These are phyloP conservation scores for Pyrenopolyporus hunteri DNA, from an alignment of 495 filamentous ascomycete species.

Conservation along the genomic window DNA sequence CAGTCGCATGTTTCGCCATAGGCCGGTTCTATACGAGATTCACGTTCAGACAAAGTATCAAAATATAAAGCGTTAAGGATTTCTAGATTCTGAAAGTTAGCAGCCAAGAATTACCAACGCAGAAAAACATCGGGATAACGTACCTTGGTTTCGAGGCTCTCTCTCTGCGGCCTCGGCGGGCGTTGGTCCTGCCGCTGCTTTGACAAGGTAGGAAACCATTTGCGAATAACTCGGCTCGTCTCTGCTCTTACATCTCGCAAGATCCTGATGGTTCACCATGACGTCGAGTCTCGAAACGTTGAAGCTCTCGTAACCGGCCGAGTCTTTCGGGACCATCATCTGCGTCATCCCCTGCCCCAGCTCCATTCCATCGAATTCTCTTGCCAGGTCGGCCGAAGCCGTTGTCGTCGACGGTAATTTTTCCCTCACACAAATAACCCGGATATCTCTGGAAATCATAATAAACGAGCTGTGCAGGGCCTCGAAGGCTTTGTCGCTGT, in stretches of 20 bases:
- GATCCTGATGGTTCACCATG: conserved; percentile 33
- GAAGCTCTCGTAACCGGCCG: conserved; percentile 37
- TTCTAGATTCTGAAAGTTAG: conserved; percentile 28
- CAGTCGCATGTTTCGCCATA: conserved; percentile 44
- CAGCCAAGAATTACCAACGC: background rate
- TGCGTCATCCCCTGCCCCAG: conserved; percentile 37
- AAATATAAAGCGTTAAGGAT: conserved; percentile 43
- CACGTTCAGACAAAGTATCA: conserved; percentile 42
- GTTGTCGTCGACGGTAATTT: conserved; percentile 36
- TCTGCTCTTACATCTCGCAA: conserved; percentile 35
- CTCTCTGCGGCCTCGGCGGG: conserved; percentile 36
- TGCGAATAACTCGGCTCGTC: conserved; percentile 37
- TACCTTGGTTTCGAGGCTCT: conserved; percentile 46
- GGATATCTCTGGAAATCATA: conserved; percentile 42
- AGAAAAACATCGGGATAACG: background rate
- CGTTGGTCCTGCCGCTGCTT: conserved; percentile 35
- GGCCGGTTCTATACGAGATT: conserved; percentile 40
- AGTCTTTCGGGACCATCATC: conserved; percentile 42
- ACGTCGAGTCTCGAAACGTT: conserved; percentile 39
- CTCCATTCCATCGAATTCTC: conserved; percentile 33
- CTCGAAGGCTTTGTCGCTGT: conserved; percentile 33
- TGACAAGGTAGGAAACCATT: conserved; percentile 36
- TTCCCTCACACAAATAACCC: conserved; percentile 41
- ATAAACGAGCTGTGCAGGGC: conserved; percentile 38
- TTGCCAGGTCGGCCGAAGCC: conserved; percentile 31